phyloP scores from a whole-genome alignment of 164 flowering plant species.

The Litsea cubeba region DNA sequence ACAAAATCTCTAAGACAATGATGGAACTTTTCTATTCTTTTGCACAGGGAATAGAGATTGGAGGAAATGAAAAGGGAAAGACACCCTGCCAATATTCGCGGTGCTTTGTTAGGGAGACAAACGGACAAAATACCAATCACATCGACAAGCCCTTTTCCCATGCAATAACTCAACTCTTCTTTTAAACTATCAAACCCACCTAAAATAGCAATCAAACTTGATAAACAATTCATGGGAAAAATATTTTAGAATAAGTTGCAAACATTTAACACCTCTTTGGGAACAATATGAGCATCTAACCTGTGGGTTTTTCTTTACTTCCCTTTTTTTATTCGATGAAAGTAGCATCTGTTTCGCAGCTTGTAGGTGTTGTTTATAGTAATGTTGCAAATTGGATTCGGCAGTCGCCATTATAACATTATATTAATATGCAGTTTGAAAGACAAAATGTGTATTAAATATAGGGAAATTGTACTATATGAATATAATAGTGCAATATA shows the following conservation, averaged over 20 bases:
- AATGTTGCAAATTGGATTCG: too few species aligned
- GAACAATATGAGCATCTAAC: neutral
- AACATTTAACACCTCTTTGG: neutral
- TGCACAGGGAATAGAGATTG: neutral
- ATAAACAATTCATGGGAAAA: too few species aligned
- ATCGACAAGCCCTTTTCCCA: neutral
- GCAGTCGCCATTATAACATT: too few species aligned
- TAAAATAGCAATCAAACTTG: neutral
- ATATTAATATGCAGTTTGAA: too few species aligned
- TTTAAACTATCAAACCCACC: too few species aligned
- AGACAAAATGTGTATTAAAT: too few species aligned
- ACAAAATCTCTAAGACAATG: neutral
- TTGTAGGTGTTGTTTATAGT: too few species aligned
- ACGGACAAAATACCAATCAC: constrained; percentile 6
- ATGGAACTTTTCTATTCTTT: constrained; percentile 3
- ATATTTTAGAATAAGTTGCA: too few species aligned
- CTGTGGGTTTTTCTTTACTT: neutral
- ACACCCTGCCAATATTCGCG: constrained; percentile 8
- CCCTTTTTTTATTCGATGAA: neutral
- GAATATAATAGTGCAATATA: too few species aligned
- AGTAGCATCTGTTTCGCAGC: too few species aligned
- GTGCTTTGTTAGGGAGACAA: constrained; percentile 6
- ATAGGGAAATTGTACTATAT: too few species aligned
- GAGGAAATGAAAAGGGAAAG: neutral
- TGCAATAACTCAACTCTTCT: neutral